A percentile compares a stretch with the other conserved stretches of the same genome.
Evolutionary conservation across 768 basidiomycete species (phyloP).

Genomic region (Rubroboletus pulcherrimus): DNA sequence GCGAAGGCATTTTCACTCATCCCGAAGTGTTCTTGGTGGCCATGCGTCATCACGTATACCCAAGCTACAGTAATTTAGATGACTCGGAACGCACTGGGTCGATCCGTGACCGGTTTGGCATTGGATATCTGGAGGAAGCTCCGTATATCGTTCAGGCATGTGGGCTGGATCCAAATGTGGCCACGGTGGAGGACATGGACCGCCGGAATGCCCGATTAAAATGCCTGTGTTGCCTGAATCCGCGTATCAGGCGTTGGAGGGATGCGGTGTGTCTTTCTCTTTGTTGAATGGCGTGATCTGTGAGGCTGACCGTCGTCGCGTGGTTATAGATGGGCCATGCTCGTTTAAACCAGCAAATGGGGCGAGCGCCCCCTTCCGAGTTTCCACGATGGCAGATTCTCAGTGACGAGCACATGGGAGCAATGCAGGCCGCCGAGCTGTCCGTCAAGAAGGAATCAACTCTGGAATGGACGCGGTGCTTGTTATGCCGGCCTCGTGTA

Average conservation of each 20-base stretch:
- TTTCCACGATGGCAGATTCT: slow-evolving; percentile 1
- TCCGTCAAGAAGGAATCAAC: neutral
- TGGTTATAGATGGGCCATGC: slow-evolving; percentile 5
- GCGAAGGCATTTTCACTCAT: neutral
- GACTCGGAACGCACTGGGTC: neutral
- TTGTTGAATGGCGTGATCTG: neutral
- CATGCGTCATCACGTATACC: neutral
- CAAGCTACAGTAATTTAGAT: too few species aligned
- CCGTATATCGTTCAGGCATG: slow-evolving; percentile 8
- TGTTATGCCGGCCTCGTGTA: neutral
- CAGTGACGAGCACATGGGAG: neutral
- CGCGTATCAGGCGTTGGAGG: slow-evolving; percentile 4
- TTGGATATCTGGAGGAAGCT: neutral
- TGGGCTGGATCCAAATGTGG: slow-evolving; percentile 14
- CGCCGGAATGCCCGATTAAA: slow-evolving; percentile 5
- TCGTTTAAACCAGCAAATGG: neutral
- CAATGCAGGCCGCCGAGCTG: neutral
- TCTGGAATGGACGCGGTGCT: neutral
- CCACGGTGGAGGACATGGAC: slow-evolving; percentile 12
- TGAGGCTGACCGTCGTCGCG: neutral
- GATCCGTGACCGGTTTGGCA: neutral
- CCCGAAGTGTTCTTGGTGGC: neutral
- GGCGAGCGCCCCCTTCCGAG: neutral
- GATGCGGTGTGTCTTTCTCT: slow-evolving; percentile 2
- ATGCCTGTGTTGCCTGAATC: neutral